Evolutionary conservation across 2,329 filamentous ascomycete species (phyloP), one percentile per base, ranked within the genome.

Genomic region (Sporothrix pallida): DNA sequence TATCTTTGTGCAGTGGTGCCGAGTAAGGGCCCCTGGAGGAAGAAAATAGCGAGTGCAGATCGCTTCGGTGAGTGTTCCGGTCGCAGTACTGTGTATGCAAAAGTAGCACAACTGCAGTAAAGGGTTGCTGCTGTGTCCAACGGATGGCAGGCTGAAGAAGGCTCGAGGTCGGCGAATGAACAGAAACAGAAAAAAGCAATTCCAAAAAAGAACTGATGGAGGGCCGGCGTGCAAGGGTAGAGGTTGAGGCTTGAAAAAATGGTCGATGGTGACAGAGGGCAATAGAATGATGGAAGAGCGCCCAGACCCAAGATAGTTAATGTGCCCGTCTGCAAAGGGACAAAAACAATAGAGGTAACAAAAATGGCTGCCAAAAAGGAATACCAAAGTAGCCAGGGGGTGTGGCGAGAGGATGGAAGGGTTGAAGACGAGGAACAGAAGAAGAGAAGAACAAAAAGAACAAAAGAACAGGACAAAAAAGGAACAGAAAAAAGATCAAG

Each of bases 241-340:
- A 62, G 70, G 70, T 63, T 60, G 70, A 63, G 70, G 70, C 68
- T 70, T 42, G 44, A 69, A 31, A 37, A 48, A 48, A 70, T 46
- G 72, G 52, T 54, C 48, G 71, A 76, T 77, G 76, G 23, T 76
- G 76, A 75, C 73, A 77, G 74, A 74, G 20, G 2, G 31, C 67
- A 75, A 74, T 67, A 67, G 48, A 72, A 77, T 77, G 75, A 60
- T 75, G 76, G 73, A 75, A 77, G 75, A 65, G n/a, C 46, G 71
- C 58, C 70, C 67, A 74, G 60, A 46, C 72, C 72, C 54, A 60
- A 65, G 44, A 62, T 17, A 68, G 72, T 56, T 71, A 73, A 48
- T n/a, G 69, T 46, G 69, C 9, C 54, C 54, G 42, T 60, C 31
- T 68, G 23, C 20, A 54, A 72, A 46, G 20, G 44, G 46, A 23